Percentiles rank a stretch among this genome's conserved stretches.
Evolutionary conservation across 1,139 yeast species (phyloP).

Genomic region (Saccharomycopsis hybrid): DNA sequence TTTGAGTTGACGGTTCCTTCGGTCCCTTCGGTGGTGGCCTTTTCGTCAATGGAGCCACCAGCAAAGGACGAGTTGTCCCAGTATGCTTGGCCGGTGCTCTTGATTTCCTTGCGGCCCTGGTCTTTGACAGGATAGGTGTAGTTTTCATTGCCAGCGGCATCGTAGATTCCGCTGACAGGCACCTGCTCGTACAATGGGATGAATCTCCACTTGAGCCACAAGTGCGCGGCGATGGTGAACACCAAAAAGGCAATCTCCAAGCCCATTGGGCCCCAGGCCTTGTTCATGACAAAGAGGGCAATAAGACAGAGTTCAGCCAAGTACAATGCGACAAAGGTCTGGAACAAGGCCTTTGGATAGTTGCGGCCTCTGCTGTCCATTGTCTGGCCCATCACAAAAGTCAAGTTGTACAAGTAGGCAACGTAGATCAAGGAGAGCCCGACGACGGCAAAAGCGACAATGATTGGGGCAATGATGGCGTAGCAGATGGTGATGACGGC

Average conservation of each 20-base stretch:
- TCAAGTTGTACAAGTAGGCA: constrained; percentile 74
- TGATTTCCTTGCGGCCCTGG: constrained; percentile 56
- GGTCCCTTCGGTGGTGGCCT: constrained; percentile 13
- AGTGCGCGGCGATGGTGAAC: constrained; percentile 61
- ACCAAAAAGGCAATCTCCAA: constrained; percentile 61
- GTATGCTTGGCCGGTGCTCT: constrained; percentile 40
- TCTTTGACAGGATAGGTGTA: constrained; percentile 46
- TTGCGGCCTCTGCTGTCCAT: constrained; percentile 77
- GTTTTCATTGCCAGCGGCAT: constrained; percentile 46
- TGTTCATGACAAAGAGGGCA: constrained; percentile 83
- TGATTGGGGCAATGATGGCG: constrained; percentile 74
- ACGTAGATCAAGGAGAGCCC: constrained; percentile 69
- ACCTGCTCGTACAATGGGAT: constrained; percentile 58
- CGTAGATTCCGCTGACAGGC: constrained; percentile 66
- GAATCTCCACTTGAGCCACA: constrained; percentile 49
- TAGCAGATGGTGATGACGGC: constrained; percentile 76
- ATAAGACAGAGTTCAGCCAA: constrained; percentile 79
- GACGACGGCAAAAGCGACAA: constrained; percentile 60
- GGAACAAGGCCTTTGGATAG: constrained; percentile 84
- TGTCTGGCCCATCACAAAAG: constrained; percentile 60
- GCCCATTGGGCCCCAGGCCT: constrained; percentile 92
- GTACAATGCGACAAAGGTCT: constrained; percentile 82
- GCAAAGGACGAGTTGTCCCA: constrained; percentile 3
- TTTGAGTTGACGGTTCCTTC: background rate
- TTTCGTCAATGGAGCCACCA: background rate